Conservation (phyloP, 306 rosid species). For the Vigna radiata region DNA sequence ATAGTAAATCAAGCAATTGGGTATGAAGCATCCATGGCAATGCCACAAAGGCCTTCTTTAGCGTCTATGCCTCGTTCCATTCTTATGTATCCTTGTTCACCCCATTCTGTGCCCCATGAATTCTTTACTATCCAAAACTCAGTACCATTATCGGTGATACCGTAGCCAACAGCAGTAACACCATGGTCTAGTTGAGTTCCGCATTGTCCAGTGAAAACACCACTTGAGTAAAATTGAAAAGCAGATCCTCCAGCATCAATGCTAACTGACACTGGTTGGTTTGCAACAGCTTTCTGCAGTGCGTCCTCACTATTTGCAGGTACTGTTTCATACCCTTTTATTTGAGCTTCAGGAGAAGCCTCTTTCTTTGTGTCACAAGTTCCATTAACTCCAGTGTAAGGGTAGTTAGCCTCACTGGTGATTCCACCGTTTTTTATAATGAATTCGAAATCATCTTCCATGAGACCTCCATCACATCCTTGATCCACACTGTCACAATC, state of each 20-base stretch:
- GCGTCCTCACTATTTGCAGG: constrained; percentile 39
- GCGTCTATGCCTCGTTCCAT: constrained; percentile 41
- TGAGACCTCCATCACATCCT: constrained; percentile 45
- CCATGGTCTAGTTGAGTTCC: constrained; percentile 51
- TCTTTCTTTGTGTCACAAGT: constrained; percentile 14
- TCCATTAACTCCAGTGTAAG: constrained; percentile 45
- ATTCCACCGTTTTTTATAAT: constrained; percentile 48
- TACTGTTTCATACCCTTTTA: constrained; percentile 47
- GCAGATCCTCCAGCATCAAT: constrained; percentile 38
- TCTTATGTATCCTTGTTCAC: constrained; percentile 51
- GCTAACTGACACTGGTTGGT: constrained; percentile 49
- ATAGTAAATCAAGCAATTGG: constrained; percentile 7
- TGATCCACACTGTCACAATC: constrained; percentile 1
- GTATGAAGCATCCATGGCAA: constrained; percentile 48
- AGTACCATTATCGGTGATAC: constrained; percentile 36
- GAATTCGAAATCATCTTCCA: constrained; percentile 48
- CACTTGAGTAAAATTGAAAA: constrained; percentile 37
- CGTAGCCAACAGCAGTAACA: constrained; percentile 49
- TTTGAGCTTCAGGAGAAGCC: constrained; percentile 1
- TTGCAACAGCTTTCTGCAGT: constrained; percentile 39
- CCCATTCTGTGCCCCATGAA: constrained; percentile 51
- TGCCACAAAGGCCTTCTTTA: constrained; percentile 45
- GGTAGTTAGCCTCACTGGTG: constrained; percentile 44
- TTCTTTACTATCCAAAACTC: constrained; percentile 50
- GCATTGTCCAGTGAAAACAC: constrained; percentile 38